A percentile compares a stretch with the other conserved stretches of the same genome.
These are phyloP conservation scores for Platanus orientalis DNA, from an alignment of 164 flowering plant species.

Conservation along the genomic window DNA sequence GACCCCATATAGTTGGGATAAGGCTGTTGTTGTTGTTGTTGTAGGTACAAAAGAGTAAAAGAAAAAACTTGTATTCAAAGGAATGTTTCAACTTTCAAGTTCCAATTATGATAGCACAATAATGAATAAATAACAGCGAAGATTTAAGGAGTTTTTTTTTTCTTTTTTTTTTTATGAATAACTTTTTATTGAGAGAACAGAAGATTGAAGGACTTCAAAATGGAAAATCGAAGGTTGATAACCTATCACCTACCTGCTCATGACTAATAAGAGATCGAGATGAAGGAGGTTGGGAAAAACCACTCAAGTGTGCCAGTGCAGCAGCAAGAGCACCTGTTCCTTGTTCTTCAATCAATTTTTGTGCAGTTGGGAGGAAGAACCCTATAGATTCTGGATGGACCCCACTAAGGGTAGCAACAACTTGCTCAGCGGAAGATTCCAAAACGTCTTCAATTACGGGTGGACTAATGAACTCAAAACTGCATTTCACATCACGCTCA, in stretches of 20 bases:
- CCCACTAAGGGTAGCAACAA: constrained; percentile 80
- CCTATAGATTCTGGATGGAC: constrained; percentile 85
- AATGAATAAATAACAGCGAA: too few species aligned
- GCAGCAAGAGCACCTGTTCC: constrained; percentile 91
- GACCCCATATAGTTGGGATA: too few species aligned
- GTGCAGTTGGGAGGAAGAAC: constrained; percentile 84
- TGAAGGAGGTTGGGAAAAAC: constrained; percentile 93
- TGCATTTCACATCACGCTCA: constrained; percentile 93
- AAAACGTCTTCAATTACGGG: constrained; percentile 76
- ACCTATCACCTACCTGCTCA: constrained; percentile 58
- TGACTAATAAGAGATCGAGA: constrained; percentile 85
- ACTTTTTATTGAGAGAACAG: too few species aligned
- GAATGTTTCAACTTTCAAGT: too few species aligned
- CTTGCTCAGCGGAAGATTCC: constrained; percentile 85
- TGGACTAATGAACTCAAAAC: constrained; percentile 77
- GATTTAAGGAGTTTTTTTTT: too few species aligned
- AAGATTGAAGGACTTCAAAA: not conserved
- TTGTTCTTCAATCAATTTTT: constrained; percentile 66
- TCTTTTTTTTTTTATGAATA: too few species aligned
- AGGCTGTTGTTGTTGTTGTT: too few species aligned
- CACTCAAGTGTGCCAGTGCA: constrained; percentile 93
- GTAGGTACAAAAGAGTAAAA: too few species aligned
- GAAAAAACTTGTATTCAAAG: too few species aligned
- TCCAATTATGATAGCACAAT: too few species aligned
- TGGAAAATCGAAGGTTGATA: not conserved